These are phyloP conservation scores for Tricholomella constricta DNA, from an alignment of 768 basidiomycete species.

Conservation along the genomic window DNA sequence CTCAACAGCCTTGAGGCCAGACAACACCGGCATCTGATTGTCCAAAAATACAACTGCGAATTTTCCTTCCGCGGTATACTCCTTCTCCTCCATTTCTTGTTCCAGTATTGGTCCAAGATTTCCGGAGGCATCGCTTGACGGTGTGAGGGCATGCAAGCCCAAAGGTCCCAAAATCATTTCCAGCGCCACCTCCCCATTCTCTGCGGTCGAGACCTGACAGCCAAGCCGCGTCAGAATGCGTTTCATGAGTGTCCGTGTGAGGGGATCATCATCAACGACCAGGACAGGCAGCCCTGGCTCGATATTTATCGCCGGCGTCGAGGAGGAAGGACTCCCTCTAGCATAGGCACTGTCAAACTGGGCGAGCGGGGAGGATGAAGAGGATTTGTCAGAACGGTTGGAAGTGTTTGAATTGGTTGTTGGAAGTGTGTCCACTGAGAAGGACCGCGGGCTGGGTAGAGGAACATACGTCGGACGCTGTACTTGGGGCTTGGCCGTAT, in stretches of 20 bases:
- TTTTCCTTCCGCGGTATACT: slow-evolving; percentile 33
- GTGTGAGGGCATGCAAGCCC: slow-evolving; percentile 31
- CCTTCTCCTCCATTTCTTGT: slow-evolving; percentile 24
- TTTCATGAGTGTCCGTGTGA: slow-evolving; percentile 82
- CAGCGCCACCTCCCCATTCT: slow-evolving; percentile 80
- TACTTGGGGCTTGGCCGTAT: background rate
- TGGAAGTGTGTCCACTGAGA: slow-evolving; percentile 28
- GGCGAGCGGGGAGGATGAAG: slow-evolving; percentile 32
- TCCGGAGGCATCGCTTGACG: slow-evolving; percentile 39
- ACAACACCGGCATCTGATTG: slow-evolving; percentile 86
- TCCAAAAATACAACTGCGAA: slow-evolving; percentile 55
- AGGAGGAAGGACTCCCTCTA: slow-evolving; percentile 40
- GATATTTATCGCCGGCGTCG: slow-evolving; percentile 39
- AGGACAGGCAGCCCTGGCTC: slow-evolving; percentile 64
- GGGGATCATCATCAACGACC: slow-evolving; percentile 81
- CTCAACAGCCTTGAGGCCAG: slow-evolving; percentile 67
- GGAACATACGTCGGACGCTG: slow-evolving; percentile 40
- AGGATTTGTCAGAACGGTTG: slow-evolving; percentile 23
- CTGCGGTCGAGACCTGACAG: slow-evolving; percentile 76
- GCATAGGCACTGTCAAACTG: slow-evolving; percentile 40
- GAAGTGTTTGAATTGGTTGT: slow-evolving; percentile 25
- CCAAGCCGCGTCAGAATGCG: slow-evolving; percentile 78
- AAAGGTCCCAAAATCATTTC: slow-evolving; percentile 62
- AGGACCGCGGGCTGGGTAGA: slow-evolving; percentile 36
- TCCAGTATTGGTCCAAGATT: slow-evolving; percentile 40